Evolutionary conservation across 108 stramenopile species (phyloP).

Genomic region (Cylindrotheca fusiformis): DNA sequence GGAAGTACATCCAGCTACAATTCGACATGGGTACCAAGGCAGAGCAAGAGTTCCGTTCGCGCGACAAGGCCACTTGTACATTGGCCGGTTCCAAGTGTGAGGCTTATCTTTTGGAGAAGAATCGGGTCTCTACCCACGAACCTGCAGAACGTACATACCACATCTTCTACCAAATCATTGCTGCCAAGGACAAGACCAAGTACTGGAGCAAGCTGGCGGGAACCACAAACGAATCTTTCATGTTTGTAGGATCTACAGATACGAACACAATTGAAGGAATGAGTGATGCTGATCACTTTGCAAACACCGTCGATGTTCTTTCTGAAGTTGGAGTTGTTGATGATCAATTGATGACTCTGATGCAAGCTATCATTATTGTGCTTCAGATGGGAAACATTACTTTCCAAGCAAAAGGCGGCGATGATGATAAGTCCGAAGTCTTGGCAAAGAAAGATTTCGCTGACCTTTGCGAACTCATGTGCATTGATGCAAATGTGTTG

Average conservation of each 20-base stretch:
- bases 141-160: conserved; percentile 97
- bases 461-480: conserved; percentile 75
- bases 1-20: conserved; percentile 84
- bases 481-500: conserved; percentile 48
- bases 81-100: conserved; percentile 75
- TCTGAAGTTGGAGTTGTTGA: conserved; percentile 60
- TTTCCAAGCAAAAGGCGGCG: conserved; percentile 52
- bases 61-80: conserved; percentile 58
- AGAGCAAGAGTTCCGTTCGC: conserved; percentile 47
- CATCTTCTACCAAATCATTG: conserved; percentile 96
- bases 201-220: conserved; percentile 76
- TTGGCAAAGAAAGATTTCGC: conserved; percentile 48
- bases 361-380: conserved; percentile 78
- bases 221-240: conserved; percentile 56
- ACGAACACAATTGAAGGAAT: conserved; percentile 67
- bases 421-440: conserved; percentile 64
- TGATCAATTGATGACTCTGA: conserved; percentile 59
- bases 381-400: conserved; percentile 87
- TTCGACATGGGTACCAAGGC: conserved; percentile 55
- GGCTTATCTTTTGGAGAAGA: conserved; percentile 96
- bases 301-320: conserved; percentile 64
- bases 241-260: conserved; percentile 50
- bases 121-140: conserved; percentile 86
- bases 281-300: conserved; percentile 71
- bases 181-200: conserved; percentile 62